Evolutionary conservation across 805 yeast species (phyloP).

Genomic region (Cyberlindnera lachancei): DNA sequence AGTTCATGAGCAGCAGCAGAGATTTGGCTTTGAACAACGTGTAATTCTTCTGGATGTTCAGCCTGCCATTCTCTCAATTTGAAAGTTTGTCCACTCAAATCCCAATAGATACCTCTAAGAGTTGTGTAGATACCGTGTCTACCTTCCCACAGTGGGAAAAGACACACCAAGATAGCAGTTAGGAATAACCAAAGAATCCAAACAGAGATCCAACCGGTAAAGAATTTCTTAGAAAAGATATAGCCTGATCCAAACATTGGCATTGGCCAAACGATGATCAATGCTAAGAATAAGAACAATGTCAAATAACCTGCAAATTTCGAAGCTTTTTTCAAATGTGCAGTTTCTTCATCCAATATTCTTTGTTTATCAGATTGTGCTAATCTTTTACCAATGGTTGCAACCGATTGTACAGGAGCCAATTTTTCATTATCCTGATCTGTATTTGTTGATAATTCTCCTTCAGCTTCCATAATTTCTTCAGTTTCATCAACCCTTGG

Average conservation of each 20-base stretch:
- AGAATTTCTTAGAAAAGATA: conserved; percentile 66
- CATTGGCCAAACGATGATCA: conserved; percentile 84
- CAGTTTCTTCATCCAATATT: conserved; percentile 41
- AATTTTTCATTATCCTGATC: conserved; percentile 17
- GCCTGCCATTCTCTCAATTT: conserved; percentile 74
- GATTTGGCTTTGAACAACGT: conserved; percentile 64
- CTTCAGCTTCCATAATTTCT: conserved; percentile 45
- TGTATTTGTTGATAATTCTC: conserved; percentile 10
- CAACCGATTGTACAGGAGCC: conserved; percentile 24
- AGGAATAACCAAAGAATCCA: conserved; percentile 76
- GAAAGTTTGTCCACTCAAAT: conserved; percentile 63
- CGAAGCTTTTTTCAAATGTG: conserved; percentile 45
- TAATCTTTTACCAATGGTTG: conserved; percentile 25
- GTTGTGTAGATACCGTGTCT: conserved; percentile 58
- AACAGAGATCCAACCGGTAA: conserved; percentile 86
- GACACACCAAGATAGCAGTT: conserved; percentile 52
- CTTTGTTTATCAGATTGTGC: conserved; percentile 19
- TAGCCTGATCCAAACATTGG: conserved; percentile 85
- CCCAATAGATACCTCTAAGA: conserved; percentile 80
- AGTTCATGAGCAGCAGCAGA: conserved; percentile 29
- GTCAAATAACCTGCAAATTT: conserved; percentile 57
- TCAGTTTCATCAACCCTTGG: conserved; percentile 70
- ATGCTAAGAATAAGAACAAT: conserved; percentile 49
- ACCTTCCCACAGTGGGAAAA: conserved; percentile 73
- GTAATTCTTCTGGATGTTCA: conserved; percentile 64